A percentile compares a stretch with the other conserved stretches of the same genome.
These are phyloP conservation scores for Fusarium paranaense DNA, from an alignment of 2,329 filamentous ascomycete species.

Conservation along the genomic window DNA sequence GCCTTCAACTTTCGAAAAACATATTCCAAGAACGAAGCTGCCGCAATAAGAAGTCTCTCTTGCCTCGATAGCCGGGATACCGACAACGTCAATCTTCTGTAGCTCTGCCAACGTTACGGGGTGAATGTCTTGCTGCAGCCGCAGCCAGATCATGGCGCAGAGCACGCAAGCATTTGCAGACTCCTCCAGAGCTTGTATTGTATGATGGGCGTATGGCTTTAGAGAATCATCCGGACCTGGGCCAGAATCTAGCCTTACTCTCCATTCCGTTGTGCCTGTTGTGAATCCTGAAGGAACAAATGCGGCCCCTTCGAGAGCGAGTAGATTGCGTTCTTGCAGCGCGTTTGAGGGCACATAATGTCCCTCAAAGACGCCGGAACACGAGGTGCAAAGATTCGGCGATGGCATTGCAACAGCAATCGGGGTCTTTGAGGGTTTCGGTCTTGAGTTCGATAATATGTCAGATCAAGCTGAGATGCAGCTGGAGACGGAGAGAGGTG, in stretches of 20 bases:
- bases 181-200: not conserved
- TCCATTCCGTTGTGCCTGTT: not conserved
- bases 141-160: constrained; percentile 30
- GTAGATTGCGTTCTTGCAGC: constrained; percentile 4
- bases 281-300: not conserved
- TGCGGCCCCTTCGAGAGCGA: not conserved
- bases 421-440: not conserved
- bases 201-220: constrained; percentile 19
- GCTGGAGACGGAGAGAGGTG: not conserved
- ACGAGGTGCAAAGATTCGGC: constrained; percentile 10
- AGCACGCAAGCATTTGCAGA: constrained; percentile 21
- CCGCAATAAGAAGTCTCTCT: not conserved
- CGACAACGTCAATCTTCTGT: not conserved
- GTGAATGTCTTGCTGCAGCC: constrained; percentile 1
- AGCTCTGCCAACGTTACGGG: not conserved
- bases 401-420: not conserved
- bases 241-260: constrained; percentile 6
- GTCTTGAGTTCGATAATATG: not conserved
- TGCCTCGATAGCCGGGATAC: constrained; percentile 14
- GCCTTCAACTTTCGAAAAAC: not conserved
- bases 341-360: constrained; percentile 7
- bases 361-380: constrained; percentile 23
- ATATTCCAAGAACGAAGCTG: constrained; percentile 13
- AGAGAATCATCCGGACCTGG: not conserved
- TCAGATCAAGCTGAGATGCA: not conserved